Percentiles rank a stretch among this genome's conserved stretches.
Conservation (phyloP, 345 rosid species). For the Euphorbia pulcherrima region DNA sequence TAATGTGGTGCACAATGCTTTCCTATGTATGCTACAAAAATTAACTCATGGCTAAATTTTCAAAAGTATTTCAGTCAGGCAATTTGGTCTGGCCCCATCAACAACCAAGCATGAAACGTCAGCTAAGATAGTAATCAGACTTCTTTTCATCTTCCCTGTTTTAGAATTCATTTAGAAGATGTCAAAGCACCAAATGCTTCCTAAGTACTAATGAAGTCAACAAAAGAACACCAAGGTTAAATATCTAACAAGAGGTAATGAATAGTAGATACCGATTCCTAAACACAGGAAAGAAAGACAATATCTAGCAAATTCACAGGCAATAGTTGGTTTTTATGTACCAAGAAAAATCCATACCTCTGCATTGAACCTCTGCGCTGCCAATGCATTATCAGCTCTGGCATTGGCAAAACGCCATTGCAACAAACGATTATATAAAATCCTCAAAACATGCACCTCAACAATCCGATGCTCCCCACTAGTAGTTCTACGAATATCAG, state of each 20-base stretch:
- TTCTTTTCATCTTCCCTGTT: not conserved
- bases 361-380: slow-evolving; percentile 50
- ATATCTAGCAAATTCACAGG: not conserved
- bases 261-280: not conserved
- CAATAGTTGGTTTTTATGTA: not conserved
- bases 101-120: not conserved
- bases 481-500: slow-evolving; percentile 69
- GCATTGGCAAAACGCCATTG: slow-evolving; percentile 90
- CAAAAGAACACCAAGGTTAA: not conserved
- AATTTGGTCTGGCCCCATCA: not conserved
- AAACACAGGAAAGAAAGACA: not conserved
- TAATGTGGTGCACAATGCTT: too few relatives aligned
- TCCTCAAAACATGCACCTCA: slow-evolving; percentile 69
- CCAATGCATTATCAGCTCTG: slow-evolving; percentile 53
- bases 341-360: slow-evolving; percentile 51
- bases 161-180: not conserved
- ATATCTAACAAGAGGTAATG: not conserved
- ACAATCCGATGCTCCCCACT: slow-evolving; percentile 55
- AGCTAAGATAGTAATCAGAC: not conserved
- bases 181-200: not conserved
- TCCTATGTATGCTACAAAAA: not conserved
- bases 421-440: slow-evolving; percentile 64
- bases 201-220: not conserved
- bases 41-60: not conserved
- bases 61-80: not conserved